Conservation (phyloP, 208 protist genomes). For the Wallacemonas sp. region DNA sequence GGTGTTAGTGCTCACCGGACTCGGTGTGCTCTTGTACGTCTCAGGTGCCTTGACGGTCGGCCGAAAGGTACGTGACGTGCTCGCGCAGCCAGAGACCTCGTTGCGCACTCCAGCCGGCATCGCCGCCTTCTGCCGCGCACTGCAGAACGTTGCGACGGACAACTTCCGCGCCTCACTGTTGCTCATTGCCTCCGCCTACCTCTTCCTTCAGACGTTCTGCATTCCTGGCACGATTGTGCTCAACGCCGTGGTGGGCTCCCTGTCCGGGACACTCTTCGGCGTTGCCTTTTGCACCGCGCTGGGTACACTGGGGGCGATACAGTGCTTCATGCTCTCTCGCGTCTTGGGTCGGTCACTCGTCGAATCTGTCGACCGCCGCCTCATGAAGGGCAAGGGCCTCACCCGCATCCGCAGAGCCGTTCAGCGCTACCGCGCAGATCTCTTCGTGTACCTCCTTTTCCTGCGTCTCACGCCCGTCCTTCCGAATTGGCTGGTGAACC, state of each 20-base stretch:
- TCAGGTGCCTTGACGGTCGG: slow-evolving; percentile 36
- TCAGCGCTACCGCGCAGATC: slow-evolving; percentile 44
- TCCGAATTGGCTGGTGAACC: slow-evolving; percentile 94
- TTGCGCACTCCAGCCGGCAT: slow-evolving; percentile 40
- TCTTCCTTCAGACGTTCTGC: slow-evolving; percentile 85
- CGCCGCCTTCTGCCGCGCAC: slow-evolving; percentile 35
- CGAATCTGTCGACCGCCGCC: slow-evolving; percentile 26
- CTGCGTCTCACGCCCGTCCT: slow-evolving; percentile 90
- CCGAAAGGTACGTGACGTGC: slow-evolving; percentile 17
- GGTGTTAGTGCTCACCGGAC: slow-evolving; percentile 10
- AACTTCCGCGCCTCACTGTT: slow-evolving; percentile 40
- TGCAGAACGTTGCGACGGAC: slow-evolving; percentile 31
- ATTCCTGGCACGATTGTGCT: slow-evolving; percentile 88
- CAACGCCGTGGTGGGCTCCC: slow-evolving; percentile 71
- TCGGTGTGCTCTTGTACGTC: slow-evolving; percentile 34
- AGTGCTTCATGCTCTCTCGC: slow-evolving; percentile 47
- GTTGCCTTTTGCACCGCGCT: slow-evolving; percentile 63
- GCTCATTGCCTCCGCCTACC: slow-evolving; percentile 46
- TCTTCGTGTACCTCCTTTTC: slow-evolving; percentile 91
- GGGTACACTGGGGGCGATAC: slow-evolving; percentile 55
- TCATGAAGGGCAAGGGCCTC: slow-evolving; percentile 64
- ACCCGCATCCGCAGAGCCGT: slow-evolving; percentile 58
- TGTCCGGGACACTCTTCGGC: slow-evolving; percentile 69
- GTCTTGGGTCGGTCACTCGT: slow-evolving; percentile 44
- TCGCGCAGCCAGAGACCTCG: slow-evolving; percentile 24